Conservation (phyloP, 495 filamentous ascomycete genomes). For the Hyaloscypha finlandica region DNA sequence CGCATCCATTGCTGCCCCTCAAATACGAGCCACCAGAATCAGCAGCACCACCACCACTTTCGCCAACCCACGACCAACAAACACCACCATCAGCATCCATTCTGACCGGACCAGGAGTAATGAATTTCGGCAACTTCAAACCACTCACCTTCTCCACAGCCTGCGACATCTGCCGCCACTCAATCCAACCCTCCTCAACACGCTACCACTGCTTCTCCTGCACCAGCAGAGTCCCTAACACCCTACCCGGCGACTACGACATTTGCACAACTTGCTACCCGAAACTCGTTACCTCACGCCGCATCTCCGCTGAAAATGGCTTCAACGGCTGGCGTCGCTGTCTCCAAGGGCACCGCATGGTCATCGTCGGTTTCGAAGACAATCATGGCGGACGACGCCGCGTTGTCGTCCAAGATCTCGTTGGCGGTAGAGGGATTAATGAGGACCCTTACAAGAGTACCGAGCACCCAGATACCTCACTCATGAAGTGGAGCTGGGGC, state of each 20-base stretch:
- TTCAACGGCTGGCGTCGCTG: conserved; percentile 80
- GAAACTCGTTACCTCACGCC: conserved; percentile 57
- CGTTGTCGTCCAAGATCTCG: conserved; percentile 62
- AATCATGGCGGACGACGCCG: conserved; percentile 57
- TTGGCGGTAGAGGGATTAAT: conserved; percentile 67
- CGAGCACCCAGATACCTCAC: conserved; percentile 24
- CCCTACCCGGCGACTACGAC: conserved; percentile 78
- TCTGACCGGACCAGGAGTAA: conserved; percentile 40
- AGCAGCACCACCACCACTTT: conserved; percentile 27
- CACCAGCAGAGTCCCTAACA: conserved; percentile 42
- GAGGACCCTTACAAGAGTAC: conserved; percentile 48
- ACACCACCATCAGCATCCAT: conserved; percentile 37
- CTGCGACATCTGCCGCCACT: conserved; percentile 72
- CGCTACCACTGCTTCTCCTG: conserved; percentile 72
- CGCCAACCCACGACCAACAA: conserved; percentile 22
- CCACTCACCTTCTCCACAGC: conserved; percentile 67
- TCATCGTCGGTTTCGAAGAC: conserved; percentile 72
- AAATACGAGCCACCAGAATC: conserved; percentile 37
- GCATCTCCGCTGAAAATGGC: conserved; percentile 73
- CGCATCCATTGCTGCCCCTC: conserved; percentile 73
- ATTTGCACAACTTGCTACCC: conserved; percentile 78
- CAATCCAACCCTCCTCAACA: conserved; percentile 65
- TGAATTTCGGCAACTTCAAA: conserved; percentile 42
- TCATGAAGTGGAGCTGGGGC: conserved; percentile 32
- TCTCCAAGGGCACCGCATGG: conserved; percentile 78